Evolutionary conservation across 495 filamentous ascomycete genomes (phyloP).

Genomic region (Neurospora sublineolata): DNA sequence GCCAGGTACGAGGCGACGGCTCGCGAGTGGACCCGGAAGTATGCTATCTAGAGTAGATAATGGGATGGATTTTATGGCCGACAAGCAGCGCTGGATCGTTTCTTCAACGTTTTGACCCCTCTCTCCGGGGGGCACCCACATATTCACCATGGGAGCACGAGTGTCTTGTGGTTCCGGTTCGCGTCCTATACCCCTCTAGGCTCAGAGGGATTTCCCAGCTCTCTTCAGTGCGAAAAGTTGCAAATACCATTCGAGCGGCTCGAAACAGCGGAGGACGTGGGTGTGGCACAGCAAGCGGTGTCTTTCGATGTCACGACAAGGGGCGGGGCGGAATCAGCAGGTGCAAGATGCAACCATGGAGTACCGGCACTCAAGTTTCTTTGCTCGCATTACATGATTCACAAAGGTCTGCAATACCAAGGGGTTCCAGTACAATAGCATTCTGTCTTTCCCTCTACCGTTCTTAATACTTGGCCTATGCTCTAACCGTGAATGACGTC

Average conservation of each 20-base stretch:
- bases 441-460: neutral
- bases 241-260: neutral
- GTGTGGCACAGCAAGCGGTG: neutral
- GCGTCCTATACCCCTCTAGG: neutral
- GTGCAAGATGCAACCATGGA: neutral
- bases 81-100: slow-evolving; percentile 4
- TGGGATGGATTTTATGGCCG: slow-evolving; percentile 1
- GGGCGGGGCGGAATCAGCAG: neutral
- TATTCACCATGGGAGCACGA: neutral
- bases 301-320: neutral
- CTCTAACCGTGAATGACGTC: neutral
- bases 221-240: neutral
- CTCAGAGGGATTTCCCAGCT: neutral
- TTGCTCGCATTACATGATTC: neutral
- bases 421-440: neutral
- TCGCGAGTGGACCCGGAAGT: slow-evolving; percentile 97
- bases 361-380: neutral
- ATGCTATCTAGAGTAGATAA: slow-evolving; percentile 56
- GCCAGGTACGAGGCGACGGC: slow-evolving; percentile 91
- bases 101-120: neutral
- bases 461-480: neutral
- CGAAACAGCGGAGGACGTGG: neutral
- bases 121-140: neutral
- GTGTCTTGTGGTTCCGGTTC: neutral
- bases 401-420: neutral